Evolutionary conservation across 306 rosid genomes (phyloP).

Genomic region (Potentilla sterilis): DNA sequence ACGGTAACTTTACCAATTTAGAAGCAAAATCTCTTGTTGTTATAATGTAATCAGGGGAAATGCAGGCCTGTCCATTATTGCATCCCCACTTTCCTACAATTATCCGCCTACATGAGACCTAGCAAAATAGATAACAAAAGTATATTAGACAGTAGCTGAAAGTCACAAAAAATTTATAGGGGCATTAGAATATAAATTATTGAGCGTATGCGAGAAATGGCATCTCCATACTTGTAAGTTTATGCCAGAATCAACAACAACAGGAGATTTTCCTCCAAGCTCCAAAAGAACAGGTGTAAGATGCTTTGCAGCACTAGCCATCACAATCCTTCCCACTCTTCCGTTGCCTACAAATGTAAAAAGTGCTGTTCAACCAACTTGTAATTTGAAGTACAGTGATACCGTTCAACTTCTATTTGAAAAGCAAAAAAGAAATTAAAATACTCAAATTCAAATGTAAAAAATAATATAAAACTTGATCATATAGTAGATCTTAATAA

Average conservation of each 20-base stretch:
- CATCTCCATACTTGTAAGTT: slow-evolving; percentile 53
- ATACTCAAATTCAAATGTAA: no score
- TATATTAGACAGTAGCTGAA: slow-evolving; percentile 21
- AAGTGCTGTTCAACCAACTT: not conserved
- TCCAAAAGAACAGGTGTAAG: slow-evolving; percentile 96
- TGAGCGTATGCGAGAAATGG: not conserved
- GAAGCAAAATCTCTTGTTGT: slow-evolving; percentile 84
- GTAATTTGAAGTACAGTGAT: not conserved
- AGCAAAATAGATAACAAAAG: slow-evolving; percentile 16
- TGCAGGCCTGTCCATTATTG: slow-evolving; percentile 94
- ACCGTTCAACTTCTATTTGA: not conserved
- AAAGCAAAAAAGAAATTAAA: not conserved
- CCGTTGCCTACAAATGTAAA: slow-evolving; percentile 58
- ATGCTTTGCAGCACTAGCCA: slow-evolving; percentile 97
- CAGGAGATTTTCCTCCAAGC: slow-evolving; percentile 98
- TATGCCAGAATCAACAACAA: slow-evolving; percentile 69
- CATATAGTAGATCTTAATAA: not conserved
- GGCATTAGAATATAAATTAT: slow-evolving; percentile 1
- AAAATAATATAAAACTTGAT: not conserved
- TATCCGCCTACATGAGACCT: slow-evolving; percentile 83
- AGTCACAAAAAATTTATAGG: not conserved
- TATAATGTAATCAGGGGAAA: slow-evolving; percentile 77
- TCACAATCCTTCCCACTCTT: slow-evolving; percentile 79
- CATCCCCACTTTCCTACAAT: slow-evolving; percentile 91
- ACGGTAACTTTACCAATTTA: slow-evolving; percentile 58